Conservation (phyloP, 768 basidiomycete genomes). For the Lactifluus hygrophoroides region DNA sequence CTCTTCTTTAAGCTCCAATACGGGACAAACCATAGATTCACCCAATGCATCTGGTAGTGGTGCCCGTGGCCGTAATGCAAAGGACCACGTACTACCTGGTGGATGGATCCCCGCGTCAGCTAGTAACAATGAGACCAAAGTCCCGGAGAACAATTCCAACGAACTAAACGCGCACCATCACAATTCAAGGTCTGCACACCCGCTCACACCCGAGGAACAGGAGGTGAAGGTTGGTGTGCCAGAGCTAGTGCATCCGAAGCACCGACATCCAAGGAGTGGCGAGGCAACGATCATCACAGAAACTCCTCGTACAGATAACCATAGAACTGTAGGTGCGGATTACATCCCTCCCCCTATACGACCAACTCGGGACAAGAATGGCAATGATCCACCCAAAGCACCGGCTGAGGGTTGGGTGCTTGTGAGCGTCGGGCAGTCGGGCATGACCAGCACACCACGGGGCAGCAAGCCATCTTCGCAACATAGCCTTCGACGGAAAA, state of each 20-base stretch:
- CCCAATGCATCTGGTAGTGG: conserved; percentile 36
- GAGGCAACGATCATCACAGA: conserved; percentile 54
- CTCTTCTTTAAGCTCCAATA: conserved; percentile 48
- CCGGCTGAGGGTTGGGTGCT: conserved; percentile 55
- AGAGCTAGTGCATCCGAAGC: conserved; percentile 37
- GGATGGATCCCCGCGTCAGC: conserved; percentile 22
- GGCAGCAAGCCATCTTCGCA: not conserved
- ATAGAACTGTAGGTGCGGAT: not conserved
- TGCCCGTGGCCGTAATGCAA: not conserved
- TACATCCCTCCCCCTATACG: not conserved
- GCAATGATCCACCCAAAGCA: conserved; percentile 22
- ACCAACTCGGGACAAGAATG: not conserved
- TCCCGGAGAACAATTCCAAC: not conserved
- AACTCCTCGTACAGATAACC: conserved; percentile 26
- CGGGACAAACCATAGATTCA: conserved; percentile 38
- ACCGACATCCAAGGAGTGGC: conserved; percentile 44
- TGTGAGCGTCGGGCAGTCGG: conserved; percentile 43
- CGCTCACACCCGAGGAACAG: conserved; percentile 6
- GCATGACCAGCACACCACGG: conserved; percentile 21
- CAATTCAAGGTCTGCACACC: not conserved
- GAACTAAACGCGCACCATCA: not conserved
- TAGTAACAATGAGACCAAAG: not conserved
- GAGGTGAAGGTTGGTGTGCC: conserved; percentile 45
- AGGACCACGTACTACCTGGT: conserved; percentile 13
- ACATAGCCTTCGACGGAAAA: conserved; percentile 3